Percentiles rank a stretch among this genome's conserved stretches.
Evolutionary conservation across 331 rosid genomes (phyloP).

Genomic region (Acacia concinna): DNA sequence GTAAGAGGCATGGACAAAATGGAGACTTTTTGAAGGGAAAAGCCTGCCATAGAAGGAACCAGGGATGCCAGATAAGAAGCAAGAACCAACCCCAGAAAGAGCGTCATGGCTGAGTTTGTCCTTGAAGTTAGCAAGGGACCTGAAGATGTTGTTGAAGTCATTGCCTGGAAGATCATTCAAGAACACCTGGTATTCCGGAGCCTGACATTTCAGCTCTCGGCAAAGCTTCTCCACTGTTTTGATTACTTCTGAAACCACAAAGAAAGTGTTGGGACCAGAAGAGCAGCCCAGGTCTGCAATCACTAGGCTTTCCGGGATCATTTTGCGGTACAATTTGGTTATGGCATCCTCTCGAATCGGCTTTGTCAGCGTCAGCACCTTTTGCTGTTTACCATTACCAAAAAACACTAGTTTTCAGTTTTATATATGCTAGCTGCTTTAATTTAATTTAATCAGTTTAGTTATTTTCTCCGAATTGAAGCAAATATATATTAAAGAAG

Average conservation of each 20-base stretch:
- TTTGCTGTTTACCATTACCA: conserved; percentile 37
- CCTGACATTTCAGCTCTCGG: conserved; percentile 2
- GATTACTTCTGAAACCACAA: conserved; percentile 44
- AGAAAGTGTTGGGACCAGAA: conserved; percentile 66
- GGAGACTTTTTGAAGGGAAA: conserved; percentile 43
- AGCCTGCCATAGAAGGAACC: conserved; percentile 65
- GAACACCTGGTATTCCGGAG: conserved; percentile 50
- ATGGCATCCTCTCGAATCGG: conserved; percentile 55
- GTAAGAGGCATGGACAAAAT: conserved; percentile 66
- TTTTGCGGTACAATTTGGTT: conserved; percentile 16
- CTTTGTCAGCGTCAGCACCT: conserved; percentile 45
- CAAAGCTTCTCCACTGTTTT: conserved; percentile 42
- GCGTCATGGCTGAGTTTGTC: conserved; percentile 21
- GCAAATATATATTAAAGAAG: too few relatives aligned
- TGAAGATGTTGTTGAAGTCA: conserved; percentile 62
- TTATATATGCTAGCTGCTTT: not conserved
- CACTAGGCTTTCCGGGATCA: conserved; percentile 28
- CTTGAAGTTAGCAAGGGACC: conserved; percentile 44
- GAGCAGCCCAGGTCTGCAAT: conserved; percentile 77
- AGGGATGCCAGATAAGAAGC: conserved; percentile 56
- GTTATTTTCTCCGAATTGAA: too few relatives aligned
- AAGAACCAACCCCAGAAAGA: conserved; percentile 36
- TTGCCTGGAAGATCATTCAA: conserved; percentile 62
- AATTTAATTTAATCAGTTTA: too few relatives aligned
- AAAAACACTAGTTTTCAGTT: not conserved